phyloP scores from a whole-genome alignment of 495 filamentous ascomycete species.

The Parmelia sp. region DNA sequence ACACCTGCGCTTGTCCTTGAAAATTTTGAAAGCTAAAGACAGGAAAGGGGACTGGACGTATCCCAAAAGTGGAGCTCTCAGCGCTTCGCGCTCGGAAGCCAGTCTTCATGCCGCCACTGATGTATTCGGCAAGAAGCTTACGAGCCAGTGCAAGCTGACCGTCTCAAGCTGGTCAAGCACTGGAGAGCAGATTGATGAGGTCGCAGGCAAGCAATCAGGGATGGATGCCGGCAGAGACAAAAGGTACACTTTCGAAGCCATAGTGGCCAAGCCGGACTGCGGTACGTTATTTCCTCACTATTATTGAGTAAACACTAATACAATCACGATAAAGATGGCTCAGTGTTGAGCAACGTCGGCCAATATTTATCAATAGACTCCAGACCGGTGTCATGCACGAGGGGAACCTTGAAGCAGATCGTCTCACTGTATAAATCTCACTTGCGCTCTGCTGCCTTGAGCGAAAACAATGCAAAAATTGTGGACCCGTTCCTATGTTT shows the following conservation, averaged over 20 bases:
- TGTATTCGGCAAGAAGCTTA: constrained; percentile 60
- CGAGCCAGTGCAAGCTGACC: constrained; percentile 47
- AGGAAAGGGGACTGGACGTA: constrained; percentile 66
- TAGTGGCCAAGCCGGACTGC: constrained; percentile 10
- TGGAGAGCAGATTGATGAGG: constrained; percentile 14
- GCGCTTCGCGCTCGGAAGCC: constrained; percentile 30
- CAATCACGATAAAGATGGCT: constrained; percentile 31
- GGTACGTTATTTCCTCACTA: constrained; percentile 28
- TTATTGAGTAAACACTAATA: not conserved
- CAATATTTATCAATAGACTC: constrained; percentile 72
- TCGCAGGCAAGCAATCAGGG: not conserved
- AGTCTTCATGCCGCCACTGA: constrained; percentile 64
- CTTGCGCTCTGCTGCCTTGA: constrained; percentile 38
- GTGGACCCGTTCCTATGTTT: constrained; percentile 68
- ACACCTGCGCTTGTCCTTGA: constrained; percentile 56
- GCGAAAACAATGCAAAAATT: constrained; percentile 23
- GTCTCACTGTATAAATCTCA: constrained; percentile 53
- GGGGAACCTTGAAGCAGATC: constrained; percentile 64
- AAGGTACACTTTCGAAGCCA: constrained; percentile 26
- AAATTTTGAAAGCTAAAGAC: constrained; percentile 56
- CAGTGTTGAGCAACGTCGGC: constrained; percentile 51
- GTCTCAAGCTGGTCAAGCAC: constrained; percentile 25
- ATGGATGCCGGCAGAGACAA: constrained; percentile 47
- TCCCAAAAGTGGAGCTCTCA: constrained; percentile 38
- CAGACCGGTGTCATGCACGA: constrained; percentile 59